Evolutionary conservation across 148 eudicot species (phyloP).

Genomic region (Camellia lanceoleosa): DNA sequence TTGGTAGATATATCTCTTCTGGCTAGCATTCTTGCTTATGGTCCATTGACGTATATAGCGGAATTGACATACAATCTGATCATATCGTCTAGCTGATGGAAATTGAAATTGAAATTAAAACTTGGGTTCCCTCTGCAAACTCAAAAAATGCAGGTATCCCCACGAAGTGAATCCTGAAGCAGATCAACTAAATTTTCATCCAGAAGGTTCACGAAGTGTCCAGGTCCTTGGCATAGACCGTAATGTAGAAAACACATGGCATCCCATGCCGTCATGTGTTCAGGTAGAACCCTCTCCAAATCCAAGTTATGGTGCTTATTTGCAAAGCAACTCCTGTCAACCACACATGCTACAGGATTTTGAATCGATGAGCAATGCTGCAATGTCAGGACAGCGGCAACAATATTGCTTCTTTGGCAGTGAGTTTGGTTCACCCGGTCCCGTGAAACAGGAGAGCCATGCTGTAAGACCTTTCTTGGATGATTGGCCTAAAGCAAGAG

Average conservation of each 20-base stretch:
- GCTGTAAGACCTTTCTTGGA: constrained; percentile 41
- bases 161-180: constrained; percentile 32
- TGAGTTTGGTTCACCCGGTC: constrained; percentile 24
- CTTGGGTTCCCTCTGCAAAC: background rate
- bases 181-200: constrained; percentile 31
- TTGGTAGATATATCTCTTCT: background rate
- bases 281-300: constrained; percentile 25
- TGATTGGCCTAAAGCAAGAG: constrained; percentile 40
- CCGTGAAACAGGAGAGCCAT: constrained; percentile 36
- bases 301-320: constrained; percentile 28
- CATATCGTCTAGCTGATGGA: background rate
- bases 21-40: background rate
- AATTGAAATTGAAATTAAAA: background rate
- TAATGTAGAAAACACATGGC: constrained; percentile 31
- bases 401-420: constrained; percentile 49
- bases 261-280: constrained; percentile 29
- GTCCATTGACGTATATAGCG: background rate
- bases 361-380: constrained; percentile 24
- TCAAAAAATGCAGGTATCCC: constrained; percentile 29
- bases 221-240: constrained; percentile 25
- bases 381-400: constrained; percentile 32
- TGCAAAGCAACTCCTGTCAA: constrained; percentile 24
- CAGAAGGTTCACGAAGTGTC: constrained; percentile 33
- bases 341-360: constrained; percentile 24
- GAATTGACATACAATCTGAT: background rate